Base-by-base conservation (phyloP, 2,329 filamentous ascomycete species). In the Talaromyces albobiverticillius region DNA sequence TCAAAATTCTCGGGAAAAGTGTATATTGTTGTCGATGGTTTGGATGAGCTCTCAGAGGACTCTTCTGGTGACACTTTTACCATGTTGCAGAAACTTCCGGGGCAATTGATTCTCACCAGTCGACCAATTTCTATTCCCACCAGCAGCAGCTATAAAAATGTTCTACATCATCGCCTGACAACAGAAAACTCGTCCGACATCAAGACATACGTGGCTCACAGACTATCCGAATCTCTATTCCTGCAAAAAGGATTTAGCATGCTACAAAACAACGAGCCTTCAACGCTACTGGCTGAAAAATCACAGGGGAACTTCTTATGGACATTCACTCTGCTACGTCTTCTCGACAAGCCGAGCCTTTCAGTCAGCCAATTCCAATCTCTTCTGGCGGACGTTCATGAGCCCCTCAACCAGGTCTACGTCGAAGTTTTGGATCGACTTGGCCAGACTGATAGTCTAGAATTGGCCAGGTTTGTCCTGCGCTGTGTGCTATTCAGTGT, bases 311-410 rank as follows among this genome's bases (percentile, higher is more conserved):
- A 36, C 23, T 48, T 48, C 20, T 20, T 48, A 16, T 48, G 31
- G 46, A 26, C 31, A 25, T 48, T 22, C 7, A 48, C 46, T 25
- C 9, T 48, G 11, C 18, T 48, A 23, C 22, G 31, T 20, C 32
- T 48, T 14, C 46, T 48, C 14, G 31, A 48, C 32, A 48, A 48
- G 32, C 31, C 46, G 10, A n/a, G 46, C 46, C 16, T 48, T 7
- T 36, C 46, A 11, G 13, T 22, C 7, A n/a, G 32, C 13, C 18
- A 34, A 22, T 36, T 36, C 22, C 22, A 34, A 6, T 10, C 13
- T 25, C 14, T 48, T 6, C 31, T 36, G 10, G 34, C 5, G 5
- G 32, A 26, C 16, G 16, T 14, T 16, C 46, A 26, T 5, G 23
- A 20, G 13, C 20, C 34, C 7, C 13, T 48, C 11, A 48, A 36